Evolutionary conservation across 129 eudicot genomes (phyloP).

Genomic region (Pseudognaphalium luteoalbum): DNA sequence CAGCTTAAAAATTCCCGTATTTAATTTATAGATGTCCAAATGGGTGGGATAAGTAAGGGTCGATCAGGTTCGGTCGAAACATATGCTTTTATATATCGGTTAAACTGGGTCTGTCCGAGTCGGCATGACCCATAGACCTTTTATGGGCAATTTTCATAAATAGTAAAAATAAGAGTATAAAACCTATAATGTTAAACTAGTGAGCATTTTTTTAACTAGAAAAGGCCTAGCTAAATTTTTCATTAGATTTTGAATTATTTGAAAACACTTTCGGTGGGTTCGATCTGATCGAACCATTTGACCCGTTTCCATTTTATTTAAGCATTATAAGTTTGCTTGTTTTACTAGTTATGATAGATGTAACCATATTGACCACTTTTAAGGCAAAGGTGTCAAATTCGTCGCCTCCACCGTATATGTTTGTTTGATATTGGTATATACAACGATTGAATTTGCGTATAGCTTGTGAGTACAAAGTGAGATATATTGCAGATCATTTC

Average conservation of each 20-base stretch:
- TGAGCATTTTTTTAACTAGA: not conserved
- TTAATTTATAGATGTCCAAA: too few relatives aligned
- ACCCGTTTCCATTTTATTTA: not conserved
- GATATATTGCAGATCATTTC: not conserved
- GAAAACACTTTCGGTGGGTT: not conserved
- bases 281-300: not conserved
- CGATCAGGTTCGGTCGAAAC: not conserved
- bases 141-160: not conserved
- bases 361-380: not conserved
- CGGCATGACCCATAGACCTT: not conserved
- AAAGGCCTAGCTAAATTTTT: not conserved
- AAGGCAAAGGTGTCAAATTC: not conserved
- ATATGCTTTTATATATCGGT: not conserved
- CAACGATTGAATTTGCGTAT: slow-evolving; percentile 13
- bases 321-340: not conserved
- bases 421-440: slow-evolving; percentile 1
- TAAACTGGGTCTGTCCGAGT: not conserved
- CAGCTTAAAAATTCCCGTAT: too few relatives aligned
- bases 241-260: not conserved
- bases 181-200: not conserved
- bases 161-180: not conserved
- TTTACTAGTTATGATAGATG: not conserved
- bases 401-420: not conserved
- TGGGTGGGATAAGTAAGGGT: slow-evolving; percentile 14
- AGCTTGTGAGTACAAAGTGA: not conserved